These are phyloP conservation scores for Aristolochia contorta DNA, from an alignment of 164 flowering plant genomes.

Conservation along the genomic window DNA sequence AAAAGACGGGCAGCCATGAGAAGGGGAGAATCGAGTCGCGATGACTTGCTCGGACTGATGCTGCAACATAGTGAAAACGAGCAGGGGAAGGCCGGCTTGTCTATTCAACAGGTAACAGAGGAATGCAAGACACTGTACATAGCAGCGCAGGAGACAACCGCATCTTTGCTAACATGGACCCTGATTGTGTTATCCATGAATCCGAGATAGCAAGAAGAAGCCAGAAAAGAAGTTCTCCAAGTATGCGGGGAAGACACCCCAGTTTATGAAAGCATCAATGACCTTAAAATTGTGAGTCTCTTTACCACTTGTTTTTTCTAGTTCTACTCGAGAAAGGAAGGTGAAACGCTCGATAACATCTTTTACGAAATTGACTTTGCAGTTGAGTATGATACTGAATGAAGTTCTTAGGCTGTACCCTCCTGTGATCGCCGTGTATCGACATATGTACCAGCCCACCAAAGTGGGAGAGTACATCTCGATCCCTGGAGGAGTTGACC, in stretches of 20 bases:
- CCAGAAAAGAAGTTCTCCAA: slow-evolving; percentile 15
- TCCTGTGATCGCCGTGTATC: background rate
- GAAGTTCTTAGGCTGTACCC: slow-evolving; percentile 25
- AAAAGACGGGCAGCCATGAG: slow-evolving; percentile 16
- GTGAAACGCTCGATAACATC: no score
- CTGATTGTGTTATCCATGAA: slow-evolving; percentile 11
- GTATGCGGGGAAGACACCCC: slow-evolving; percentile 10
- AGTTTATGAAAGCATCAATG: slow-evolving; percentile 5
- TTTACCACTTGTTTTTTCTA: background rate
- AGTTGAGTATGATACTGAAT: slow-evolving; percentile 17
- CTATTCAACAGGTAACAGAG: slow-evolving; percentile 20
- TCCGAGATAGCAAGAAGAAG: slow-evolving; percentile 12
- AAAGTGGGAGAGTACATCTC: slow-evolving; percentile 10
- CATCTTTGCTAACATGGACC: slow-evolving; percentile 16
- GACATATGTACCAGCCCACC: slow-evolving; percentile 1
- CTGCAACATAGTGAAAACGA: slow-evolving; percentile 10
- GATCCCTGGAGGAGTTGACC: slow-evolving; percentile 13
- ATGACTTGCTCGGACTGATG: slow-evolving; percentile 19
- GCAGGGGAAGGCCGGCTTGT: slow-evolving; percentile 5
- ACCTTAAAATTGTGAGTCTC: slow-evolving; percentile 21
- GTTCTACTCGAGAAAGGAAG: no score
- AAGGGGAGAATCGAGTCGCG: slow-evolving; percentile 9
- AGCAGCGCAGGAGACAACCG: slow-evolving; percentile 17
- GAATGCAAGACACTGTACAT: slow-evolving; percentile 27
- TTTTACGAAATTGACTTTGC: background rate